A percentile compares a stretch with the other conserved stretches of the same genome.
These are phyloP conservation scores for Westerdykella aurantiaca DNA, from an alignment of 2,329 filamentous ascomycete species.

Conservation along the genomic window DNA sequence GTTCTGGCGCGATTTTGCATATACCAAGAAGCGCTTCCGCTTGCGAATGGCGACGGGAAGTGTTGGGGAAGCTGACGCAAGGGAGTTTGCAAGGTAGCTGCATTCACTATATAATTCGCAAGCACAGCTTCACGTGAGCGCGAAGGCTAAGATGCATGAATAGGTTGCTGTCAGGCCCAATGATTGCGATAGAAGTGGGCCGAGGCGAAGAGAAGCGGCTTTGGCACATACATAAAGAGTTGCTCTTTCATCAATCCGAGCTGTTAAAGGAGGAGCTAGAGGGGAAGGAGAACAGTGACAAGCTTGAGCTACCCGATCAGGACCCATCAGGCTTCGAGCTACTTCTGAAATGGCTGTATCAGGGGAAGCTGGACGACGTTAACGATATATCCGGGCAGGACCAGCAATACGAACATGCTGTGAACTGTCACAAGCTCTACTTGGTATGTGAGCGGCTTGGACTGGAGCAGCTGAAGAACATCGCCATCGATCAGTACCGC, in stretches of 20 bases:
- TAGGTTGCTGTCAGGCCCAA: conserved; percentile 50
- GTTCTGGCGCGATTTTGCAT: conserved; percentile 41
- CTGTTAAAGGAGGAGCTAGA: conserved; percentile 39
- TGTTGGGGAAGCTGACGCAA: not conserved
- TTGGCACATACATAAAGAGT: conserved; percentile 87
- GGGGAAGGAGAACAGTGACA: conserved; percentile 34
- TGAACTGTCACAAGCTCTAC: conserved; percentile 50
- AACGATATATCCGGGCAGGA: conserved; percentile 41
- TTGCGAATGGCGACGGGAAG: conserved; percentile 43
- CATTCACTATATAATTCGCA: not conserved
- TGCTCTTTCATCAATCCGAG: conserved; percentile 90
- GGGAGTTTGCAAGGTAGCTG: not conserved
- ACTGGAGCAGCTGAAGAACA: conserved; percentile 47
- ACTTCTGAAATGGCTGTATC: conserved; percentile 53
- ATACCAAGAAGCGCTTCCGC: conserved; percentile 38
- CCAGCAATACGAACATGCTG: conserved; percentile 51
- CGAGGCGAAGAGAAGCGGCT: conserved; percentile 36
- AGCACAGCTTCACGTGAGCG: conserved; percentile 29
- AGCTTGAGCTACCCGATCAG: conserved; percentile 45
- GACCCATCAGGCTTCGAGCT: conserved; percentile 50
- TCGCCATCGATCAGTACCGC: conserved; percentile 51
- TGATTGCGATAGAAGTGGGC: conserved; percentile 50
- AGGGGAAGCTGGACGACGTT: conserved; percentile 48
- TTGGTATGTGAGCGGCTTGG: conserved; percentile 49
- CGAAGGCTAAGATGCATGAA: conserved; percentile 43